phyloP scores from a whole-genome alignment of 148 eudicot species.

The Camellia lanceoleosa region DNA sequence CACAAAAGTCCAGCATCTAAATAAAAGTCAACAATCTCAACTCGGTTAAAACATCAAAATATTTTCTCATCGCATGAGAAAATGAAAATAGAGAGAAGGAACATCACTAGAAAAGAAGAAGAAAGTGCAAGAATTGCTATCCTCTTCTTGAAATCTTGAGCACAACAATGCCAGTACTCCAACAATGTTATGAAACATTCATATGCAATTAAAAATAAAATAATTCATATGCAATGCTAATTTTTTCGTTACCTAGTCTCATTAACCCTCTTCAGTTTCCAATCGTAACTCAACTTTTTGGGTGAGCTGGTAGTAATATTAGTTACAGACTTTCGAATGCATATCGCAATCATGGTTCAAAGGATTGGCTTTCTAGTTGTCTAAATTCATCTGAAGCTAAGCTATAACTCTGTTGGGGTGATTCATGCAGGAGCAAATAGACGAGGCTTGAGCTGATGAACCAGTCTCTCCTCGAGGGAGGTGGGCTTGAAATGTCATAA shows the following conservation, averaged over 20 bases:
- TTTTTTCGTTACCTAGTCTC: neutral
- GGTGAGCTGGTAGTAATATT: neutral
- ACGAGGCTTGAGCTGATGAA: constrained; percentile 18
- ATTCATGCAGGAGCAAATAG: constrained; percentile 20
- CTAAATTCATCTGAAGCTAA: neutral
- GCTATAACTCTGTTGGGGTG: neutral
- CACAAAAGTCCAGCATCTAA: neutral
- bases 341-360: neutral
- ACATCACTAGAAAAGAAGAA: neutral
- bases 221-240: neutral
- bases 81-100: neutral
- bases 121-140: neutral
- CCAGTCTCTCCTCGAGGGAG: constrained; percentile 12
- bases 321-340: neutral
- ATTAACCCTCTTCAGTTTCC: neutral
- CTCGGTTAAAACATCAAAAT: neutral
- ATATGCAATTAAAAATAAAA: neutral
- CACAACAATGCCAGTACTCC: neutral
- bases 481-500: constrained; percentile 13
- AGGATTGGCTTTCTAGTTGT: neutral
- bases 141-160: neutral
- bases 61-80: neutral
- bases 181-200: neutral
- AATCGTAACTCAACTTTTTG: too few relatives aligned
- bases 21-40: too few relatives aligned